Conservation (phyloP, 2,329 filamentous ascomycete species). For the Grosmannia serpens region DNA sequence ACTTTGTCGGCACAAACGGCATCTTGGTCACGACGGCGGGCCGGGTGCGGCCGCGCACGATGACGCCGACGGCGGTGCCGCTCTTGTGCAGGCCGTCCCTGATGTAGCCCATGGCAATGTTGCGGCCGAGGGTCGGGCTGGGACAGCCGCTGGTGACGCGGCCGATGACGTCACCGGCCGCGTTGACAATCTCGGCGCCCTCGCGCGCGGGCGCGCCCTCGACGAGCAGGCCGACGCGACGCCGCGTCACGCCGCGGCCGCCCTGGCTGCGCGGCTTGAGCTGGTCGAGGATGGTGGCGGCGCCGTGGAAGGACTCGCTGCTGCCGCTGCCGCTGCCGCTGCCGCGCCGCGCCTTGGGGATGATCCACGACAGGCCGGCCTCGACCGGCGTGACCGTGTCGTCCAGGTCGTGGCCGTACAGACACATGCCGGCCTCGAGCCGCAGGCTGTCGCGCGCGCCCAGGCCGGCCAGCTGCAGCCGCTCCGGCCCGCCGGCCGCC, state of each 20-base stretch:
- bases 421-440: constrained; percentile 94
- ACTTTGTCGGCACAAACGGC: constrained; percentile 77
- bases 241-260: constrained; percentile 54
- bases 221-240: constrained; percentile 71
- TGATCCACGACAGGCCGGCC: constrained; percentile 59
- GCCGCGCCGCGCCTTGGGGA: constrained; percentile 64
- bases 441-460: constrained; percentile 86
- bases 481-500: constrained; percentile 44
- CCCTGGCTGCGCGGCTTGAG: constrained; percentile 63
- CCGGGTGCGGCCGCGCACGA: constrained; percentile 66
- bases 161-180: constrained; percentile 54
- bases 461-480: constrained; percentile 70
- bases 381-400: constrained; percentile 56
- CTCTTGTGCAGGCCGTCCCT: constrained; percentile 71
- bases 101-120: constrained; percentile 94
- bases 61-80: constrained; percentile 68
- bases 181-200: constrained; percentile 63
- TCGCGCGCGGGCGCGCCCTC: constrained; percentile 84
- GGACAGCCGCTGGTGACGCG: constrained; percentile 82
- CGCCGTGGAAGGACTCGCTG: constrained; percentile 65
- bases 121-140: constrained; percentile 73
- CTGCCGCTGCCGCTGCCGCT: constrained; percentile 41
- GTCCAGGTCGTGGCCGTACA: constrained; percentile 97
- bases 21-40: constrained; percentile 72
- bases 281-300: constrained; percentile 65